Evolutionary conservation across 805 yeast genomes (phyloP).

Genomic region (Starmera pachycereana): DNA sequence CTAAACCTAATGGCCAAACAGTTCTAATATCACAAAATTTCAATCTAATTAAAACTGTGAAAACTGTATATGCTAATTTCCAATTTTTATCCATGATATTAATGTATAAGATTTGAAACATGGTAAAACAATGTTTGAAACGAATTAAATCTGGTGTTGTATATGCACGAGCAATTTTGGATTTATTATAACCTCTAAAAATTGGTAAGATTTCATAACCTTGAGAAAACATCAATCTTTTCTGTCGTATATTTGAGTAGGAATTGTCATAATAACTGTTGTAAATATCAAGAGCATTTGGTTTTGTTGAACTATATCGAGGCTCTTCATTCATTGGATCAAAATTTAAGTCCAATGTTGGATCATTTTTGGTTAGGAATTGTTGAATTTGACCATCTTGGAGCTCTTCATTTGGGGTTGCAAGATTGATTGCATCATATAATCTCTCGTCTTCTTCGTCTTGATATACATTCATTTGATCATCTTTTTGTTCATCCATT

Average conservation of each 20-base stretch:
- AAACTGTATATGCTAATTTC: constrained; percentile 43
- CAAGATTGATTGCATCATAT: not conserved
- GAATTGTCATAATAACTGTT: too few species aligned
- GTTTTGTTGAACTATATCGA: too few species aligned
- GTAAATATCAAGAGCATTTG: too few species aligned
- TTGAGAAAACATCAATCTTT: not conserved
- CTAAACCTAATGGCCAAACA: constrained; percentile 57
- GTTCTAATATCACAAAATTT: constrained; percentile 41
- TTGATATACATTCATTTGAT: constrained; percentile 11
- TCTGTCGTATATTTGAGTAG: not conserved
- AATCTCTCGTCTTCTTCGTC: not conserved
- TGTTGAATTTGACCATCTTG: not conserved
- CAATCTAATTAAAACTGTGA: constrained; percentile 37
- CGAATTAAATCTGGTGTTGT: constrained; percentile 24
- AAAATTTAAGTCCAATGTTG: too few species aligned
- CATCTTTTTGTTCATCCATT: not conserved
- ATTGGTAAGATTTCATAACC: not conserved
- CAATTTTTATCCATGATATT: constrained; percentile 40
- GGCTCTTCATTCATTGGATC: too few species aligned
- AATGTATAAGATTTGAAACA: constrained; percentile 27
- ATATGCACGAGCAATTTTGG: too few species aligned
- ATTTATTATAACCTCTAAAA: not conserved
- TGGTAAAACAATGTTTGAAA: too few species aligned
- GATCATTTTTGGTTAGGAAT: not conserved
- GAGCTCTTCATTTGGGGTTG: not conserved